These are phyloP conservation scores for Blastomyces silverae DNA, from an alignment of 2,329 filamentous ascomycete genomes.

Conservation along the genomic window DNA sequence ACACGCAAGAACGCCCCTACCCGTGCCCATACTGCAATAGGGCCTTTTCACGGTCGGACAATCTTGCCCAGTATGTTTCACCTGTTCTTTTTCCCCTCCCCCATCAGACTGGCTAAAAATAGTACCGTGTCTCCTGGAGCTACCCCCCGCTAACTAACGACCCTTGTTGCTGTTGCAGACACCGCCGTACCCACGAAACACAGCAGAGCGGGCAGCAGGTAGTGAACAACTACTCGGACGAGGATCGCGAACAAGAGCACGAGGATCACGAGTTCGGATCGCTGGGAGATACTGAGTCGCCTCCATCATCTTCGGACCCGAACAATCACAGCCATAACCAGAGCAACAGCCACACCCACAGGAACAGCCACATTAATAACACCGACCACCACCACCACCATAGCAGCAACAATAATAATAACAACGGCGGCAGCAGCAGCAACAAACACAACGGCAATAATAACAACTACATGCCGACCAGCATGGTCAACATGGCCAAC, in stretches of 20 bases:
- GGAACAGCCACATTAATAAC: not conserved
- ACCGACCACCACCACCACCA: not conserved
- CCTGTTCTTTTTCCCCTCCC: not conserved
- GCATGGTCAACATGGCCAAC: conserved; percentile 31
- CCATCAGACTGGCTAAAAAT: conserved; percentile 8
- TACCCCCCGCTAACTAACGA: not conserved
- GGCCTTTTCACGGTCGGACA: conserved; percentile 96
- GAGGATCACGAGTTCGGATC: conserved; percentile 79
- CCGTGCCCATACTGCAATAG: conserved; percentile 97
- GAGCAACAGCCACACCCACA: not conserved
- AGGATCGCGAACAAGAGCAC: conserved; percentile 82
- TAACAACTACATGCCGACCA: conserved; percentile 26
- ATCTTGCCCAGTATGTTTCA: conserved; percentile 83
- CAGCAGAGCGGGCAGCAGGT: conserved; percentile 50
- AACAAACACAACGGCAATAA: not conserved
- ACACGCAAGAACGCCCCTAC: conserved; percentile 98
- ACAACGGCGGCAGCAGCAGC: not conserved
- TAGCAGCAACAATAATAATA: not conserved
- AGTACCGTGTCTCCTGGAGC: not conserved
- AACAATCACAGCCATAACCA: conserved; percentile 5
- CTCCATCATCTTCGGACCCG: conserved; percentile 51
- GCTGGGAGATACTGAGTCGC: conserved; percentile 65
- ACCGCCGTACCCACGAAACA: conserved; percentile 74
- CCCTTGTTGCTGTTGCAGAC: conserved; percentile 43
- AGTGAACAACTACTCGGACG: conserved; percentile 50